A percentile compares a stretch with the other conserved stretches of the same genome.
Evolutionary conservation across 2,329 filamentous ascomycete genomes (phyloP).

Genomic region (Emergomyces orientalis): DNA sequence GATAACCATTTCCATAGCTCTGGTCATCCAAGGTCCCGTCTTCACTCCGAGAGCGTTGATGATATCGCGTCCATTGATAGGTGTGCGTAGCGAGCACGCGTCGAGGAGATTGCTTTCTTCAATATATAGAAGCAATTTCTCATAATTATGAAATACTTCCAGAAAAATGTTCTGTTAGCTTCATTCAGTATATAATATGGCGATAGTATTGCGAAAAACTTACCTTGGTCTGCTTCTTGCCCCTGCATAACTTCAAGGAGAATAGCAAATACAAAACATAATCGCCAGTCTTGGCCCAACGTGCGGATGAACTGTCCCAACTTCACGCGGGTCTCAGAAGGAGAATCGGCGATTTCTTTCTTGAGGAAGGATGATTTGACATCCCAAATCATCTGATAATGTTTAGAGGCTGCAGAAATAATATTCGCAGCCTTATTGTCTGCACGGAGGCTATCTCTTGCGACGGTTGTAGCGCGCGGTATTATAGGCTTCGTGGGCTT

Average conservation of each 20-base stretch:
- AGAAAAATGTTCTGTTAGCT: constrained; percentile 9
- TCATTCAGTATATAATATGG: background rate
- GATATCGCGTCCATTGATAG: constrained; percentile 68
- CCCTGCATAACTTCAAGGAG: constrained; percentile 33
- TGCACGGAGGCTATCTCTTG: constrained; percentile 67
- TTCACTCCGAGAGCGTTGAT: constrained; percentile 54
- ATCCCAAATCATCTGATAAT: constrained; percentile 53
- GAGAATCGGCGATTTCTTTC: constrained; percentile 21
- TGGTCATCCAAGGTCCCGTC: constrained; percentile 74
- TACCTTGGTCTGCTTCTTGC: constrained; percentile 25
- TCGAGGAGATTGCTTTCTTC: constrained; percentile 40
- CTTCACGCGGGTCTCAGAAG: constrained; percentile 29
- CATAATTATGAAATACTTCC: constrained; percentile 43
- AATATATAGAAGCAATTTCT: constrained; percentile 45
- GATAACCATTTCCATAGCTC: constrained; percentile 68
- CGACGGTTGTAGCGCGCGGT: constrained; percentile 54
- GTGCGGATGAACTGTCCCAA: constrained; percentile 29
- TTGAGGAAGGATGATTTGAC: constrained; percentile 42
- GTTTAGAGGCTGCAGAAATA: constrained; percentile 54
- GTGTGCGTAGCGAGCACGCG: constrained; percentile 49
- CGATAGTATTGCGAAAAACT: constrained; percentile 7
- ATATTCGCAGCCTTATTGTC: constrained; percentile 66
- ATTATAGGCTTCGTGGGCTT: constrained; percentile 43
- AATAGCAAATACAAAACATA: constrained; percentile 32
- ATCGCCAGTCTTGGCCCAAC: constrained; percentile 33